phyloP scores from a whole-genome alignment of 1,284 basidiomycete species.

The Malassezia nana region DNA sequence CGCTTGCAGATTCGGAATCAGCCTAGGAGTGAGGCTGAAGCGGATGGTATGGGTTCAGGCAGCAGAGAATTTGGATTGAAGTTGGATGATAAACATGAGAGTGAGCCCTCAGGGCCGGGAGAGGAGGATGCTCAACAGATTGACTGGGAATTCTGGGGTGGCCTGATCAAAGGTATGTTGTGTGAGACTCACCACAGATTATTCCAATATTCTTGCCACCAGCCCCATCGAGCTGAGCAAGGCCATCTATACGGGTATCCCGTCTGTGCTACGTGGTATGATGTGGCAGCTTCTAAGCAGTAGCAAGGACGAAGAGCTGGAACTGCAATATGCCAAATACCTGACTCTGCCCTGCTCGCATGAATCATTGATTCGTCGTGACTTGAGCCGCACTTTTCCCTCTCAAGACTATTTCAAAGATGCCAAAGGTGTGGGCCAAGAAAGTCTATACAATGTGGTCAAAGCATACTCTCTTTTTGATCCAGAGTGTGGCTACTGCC shows the following conservation, averaged over 20 bases:
- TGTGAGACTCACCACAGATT: constrained; percentile 5
- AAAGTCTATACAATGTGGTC: constrained; percentile 90
- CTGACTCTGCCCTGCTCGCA: constrained; percentile 74
- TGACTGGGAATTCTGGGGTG: constrained; percentile 83
- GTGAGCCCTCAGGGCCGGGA: neutral
- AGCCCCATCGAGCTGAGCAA: constrained; percentile 58
- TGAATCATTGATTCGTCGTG: constrained; percentile 85
- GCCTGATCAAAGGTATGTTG: constrained; percentile 57
- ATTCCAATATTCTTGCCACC: constrained; percentile 23
- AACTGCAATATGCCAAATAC: constrained; percentile 67
- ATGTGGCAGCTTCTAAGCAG: constrained; percentile 95
- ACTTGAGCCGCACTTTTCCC: constrained; percentile 87
- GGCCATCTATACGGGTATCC: constrained; percentile 87
- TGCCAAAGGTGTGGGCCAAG: constrained; percentile 82
- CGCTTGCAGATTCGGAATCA: constrained; percentile 25
- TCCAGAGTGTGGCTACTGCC: constrained; percentile 89
- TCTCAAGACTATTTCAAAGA: constrained; percentile 83
- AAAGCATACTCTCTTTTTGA: constrained; percentile 97
- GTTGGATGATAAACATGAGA: neutral
- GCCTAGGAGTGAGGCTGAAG: constrained; percentile 9
- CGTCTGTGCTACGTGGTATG: constrained; percentile 74
- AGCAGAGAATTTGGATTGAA: constrained; percentile 18
- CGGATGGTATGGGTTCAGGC: constrained; percentile 7
- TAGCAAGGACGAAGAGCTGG: constrained; percentile 76
- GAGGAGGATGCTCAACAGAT: constrained; percentile 21